Base-by-base conservation (phyloP, 1,284 basidiomycete genomes). In the Takashimella tepidaria region DNA sequence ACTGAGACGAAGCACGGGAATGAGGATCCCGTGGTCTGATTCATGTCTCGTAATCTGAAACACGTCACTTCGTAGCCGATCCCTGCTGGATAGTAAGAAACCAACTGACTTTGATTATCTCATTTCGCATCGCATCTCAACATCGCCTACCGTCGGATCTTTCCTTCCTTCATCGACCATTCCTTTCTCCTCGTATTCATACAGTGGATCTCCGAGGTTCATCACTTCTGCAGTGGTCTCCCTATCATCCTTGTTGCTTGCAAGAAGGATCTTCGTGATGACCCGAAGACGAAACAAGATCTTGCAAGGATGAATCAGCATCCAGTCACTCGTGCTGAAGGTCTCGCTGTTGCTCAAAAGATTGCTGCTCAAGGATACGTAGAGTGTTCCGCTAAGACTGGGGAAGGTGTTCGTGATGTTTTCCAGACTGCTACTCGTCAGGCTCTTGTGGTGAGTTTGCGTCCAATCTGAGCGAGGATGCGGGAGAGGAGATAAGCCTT, bases 121-220 rank as follows among this genome's bases (percentile, higher is more conserved):
- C 31, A 8, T 16, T 37, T 37, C 31, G n/a, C n/a, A n/a, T n/a
- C n/a, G n/a, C n/a, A n/a, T n/a, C n/a, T n/a, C n/a, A n/a, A n/a
- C 31, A 37, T 8, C 31, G 31, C 31, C 31, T 37, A 37, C 31
- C 31, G 8, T 37, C 31, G 10, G 31, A 37, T 16, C 31, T n/a
- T n/a, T n/a, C n/a, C n/a, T 37, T 16, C 31, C 31, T 16, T 37
- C 31, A 37, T 37, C 31, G 31, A 8, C 42, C 49, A 31, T 46
- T 47, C 50, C 49, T 16, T 19, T 11, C n/a, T 50, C n/a, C 22
- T 24, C 51, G 37, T 59, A 12, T 6, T 25, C 13, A n/a, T 41
- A 48, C 64, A 92, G 88, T 95, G 91, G 91, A 89, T 91, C 68
- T 89, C 90, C 13, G 91, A 95, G 73, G 91, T 95, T 47, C 84